These are phyloP conservation scores for Drosera spatulata DNA, from an alignment of 179 eudicot species.

Conservation along the genomic window DNA sequence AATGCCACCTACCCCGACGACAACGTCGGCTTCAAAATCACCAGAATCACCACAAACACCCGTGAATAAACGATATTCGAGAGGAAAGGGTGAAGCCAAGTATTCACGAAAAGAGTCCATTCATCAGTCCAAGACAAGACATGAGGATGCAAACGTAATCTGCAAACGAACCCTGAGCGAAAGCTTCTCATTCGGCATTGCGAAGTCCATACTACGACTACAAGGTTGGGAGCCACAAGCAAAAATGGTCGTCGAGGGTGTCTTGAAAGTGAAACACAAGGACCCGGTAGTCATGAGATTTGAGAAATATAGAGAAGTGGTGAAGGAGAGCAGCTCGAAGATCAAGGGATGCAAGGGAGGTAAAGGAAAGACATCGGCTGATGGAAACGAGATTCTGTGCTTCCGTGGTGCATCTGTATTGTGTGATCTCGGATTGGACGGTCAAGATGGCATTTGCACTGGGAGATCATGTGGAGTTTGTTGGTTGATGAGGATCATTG, in stretches of 20 bases:
- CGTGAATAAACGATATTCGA: too few relatives aligned
- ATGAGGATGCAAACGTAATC: neutral
- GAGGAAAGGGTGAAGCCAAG: too few relatives aligned
- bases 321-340: conserved; percentile 1
- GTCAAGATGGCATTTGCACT: neutral
- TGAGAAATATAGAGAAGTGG: neutral
- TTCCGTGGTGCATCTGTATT: conserved; percentile 1
- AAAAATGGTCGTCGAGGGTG: neutral
- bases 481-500: conserved; percentile 1
- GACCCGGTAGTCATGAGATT: neutral
- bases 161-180: neutral
- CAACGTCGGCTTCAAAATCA: neutral
- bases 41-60: neutral
- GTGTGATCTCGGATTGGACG: neutral
- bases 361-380: neutral
- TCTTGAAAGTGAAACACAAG: conserved; percentile 1
- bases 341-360: neutral
- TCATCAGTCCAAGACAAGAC: neutral
- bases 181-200: neutral
- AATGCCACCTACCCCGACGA: neutral
- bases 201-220: neutral
- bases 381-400: conserved; percentile 5
- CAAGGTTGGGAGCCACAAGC: conserved; percentile 2
- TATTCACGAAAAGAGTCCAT: too few relatives aligned
- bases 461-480: conserved; percentile 4